Percentiles rank a stretch among this genome's conserved stretches.
Evolutionary conservation across 2,329 filamentous ascomycete species (phyloP).

Genomic region (Phialophora verrucosa): DNA sequence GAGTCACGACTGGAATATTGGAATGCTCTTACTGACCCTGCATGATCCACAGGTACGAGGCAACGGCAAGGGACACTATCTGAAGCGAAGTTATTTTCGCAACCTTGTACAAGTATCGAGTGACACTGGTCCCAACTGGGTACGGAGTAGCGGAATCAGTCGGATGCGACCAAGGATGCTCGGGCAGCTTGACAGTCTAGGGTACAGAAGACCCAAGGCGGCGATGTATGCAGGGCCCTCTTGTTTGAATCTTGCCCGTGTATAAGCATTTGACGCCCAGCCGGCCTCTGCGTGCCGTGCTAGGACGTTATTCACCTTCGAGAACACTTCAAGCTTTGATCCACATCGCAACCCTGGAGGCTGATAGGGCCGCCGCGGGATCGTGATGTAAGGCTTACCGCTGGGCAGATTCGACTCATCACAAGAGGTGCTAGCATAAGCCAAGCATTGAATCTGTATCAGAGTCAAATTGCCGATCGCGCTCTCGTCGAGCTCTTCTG

Average conservation of each 20-base stretch:
- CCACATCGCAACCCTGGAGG: not conserved
- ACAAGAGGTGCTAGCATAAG: not conserved
- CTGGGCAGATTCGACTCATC: constrained; percentile 1
- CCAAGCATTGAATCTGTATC: not conserved
- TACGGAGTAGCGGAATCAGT: not conserved
- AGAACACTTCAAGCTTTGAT: constrained; percentile 14
- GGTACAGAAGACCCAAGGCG: not conserved
- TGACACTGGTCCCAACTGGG: not conserved
- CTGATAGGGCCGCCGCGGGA: not conserved
- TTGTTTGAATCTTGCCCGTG: not conserved
- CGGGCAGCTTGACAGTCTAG: not conserved
- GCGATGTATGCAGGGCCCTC: constrained; percentile 3
- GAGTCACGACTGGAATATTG: not conserved
- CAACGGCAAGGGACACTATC: constrained; percentile 30
- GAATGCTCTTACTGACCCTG: constrained; percentile 21
- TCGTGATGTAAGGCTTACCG: constrained; percentile 9
- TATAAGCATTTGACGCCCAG: constrained; percentile 17
- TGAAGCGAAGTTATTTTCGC: constrained; percentile 6
- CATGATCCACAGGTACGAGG: constrained; percentile 38
- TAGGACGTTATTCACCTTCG: constrained; percentile 1
- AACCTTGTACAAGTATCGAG: constrained; percentile 6
- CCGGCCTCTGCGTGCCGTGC: not conserved
- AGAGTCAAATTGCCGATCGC: not conserved
- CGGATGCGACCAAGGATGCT: not conserved
- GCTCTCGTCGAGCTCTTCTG: not conserved